Conservation (phyloP, 352 stramenopile genomes). For the Globisporangium iwayamae region DNA sequence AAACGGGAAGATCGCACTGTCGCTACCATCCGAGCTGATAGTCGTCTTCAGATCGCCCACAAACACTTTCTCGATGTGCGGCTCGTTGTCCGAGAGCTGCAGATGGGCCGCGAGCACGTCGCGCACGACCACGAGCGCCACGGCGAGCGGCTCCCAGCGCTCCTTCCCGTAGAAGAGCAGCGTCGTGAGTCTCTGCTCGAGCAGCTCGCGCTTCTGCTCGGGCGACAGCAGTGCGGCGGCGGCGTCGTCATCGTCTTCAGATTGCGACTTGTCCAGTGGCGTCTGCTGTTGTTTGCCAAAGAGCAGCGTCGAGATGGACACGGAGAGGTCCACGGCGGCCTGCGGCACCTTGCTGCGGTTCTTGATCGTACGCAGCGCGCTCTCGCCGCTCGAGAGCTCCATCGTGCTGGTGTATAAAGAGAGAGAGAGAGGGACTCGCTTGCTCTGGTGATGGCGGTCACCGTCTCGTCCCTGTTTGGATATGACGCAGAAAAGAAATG, state of each 20-base stretch:
- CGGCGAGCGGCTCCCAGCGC: constrained; percentile 74
- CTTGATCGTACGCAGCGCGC: constrained; percentile 69
- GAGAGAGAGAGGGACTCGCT: not conserved
- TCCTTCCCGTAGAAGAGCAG: constrained; percentile 52
- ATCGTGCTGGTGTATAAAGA: constrained; percentile 22
- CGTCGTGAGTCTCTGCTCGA: constrained; percentile 50
- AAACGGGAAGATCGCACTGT: constrained; percentile 24
- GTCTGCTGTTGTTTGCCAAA: not conserved
- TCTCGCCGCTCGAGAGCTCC: constrained; percentile 67
- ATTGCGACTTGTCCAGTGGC: not conserved
- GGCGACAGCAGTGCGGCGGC: constrained; percentile 3
- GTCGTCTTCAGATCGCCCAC: constrained; percentile 10
- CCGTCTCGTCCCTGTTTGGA: not conserved
- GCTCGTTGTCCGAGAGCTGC: constrained; percentile 25
- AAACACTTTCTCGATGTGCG: constrained; percentile 28
- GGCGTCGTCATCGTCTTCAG: constrained; percentile 5
- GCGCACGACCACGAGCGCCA: constrained; percentile 53
- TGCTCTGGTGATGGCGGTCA: not conserved
- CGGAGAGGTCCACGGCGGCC: constrained; percentile 33
- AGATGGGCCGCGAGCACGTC: constrained; percentile 43
- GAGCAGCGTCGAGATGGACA: constrained; percentile 31
- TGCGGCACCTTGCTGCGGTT: constrained; percentile 56
- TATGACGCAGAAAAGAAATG: not conserved
- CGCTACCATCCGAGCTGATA: constrained; percentile 20
- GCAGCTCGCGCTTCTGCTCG: constrained; percentile 25